phyloP scores from a whole-genome alignment of 2,329 filamentous ascomycete species.

The Aspergillus sergii region DNA sequence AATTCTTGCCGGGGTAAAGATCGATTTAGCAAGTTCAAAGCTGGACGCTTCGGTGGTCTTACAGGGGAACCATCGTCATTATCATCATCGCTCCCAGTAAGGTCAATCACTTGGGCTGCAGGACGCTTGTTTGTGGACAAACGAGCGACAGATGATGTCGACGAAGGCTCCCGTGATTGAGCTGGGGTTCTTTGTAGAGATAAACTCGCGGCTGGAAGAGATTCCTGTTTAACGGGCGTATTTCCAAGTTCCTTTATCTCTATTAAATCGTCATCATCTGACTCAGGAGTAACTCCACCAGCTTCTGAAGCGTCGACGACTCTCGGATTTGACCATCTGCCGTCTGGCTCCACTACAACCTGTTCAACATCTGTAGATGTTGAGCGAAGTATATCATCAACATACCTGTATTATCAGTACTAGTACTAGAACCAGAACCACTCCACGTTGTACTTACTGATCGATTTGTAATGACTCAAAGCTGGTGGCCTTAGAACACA shows the following conservation, averaged over 20 bases:
- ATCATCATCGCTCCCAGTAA: constrained; percentile 54
- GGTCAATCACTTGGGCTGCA: constrained; percentile 54
- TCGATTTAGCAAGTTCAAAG: constrained; percentile 26
- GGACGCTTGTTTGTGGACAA: constrained; percentile 49
- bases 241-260: constrained; percentile 48
- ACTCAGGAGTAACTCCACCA: constrained; percentile 39
- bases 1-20: constrained; percentile 24
- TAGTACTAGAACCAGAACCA: background rate
- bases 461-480: constrained; percentile 86
- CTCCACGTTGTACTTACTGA: constrained; percentile 61
- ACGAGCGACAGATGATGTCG: constrained; percentile 38
- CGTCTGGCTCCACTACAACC: constrained; percentile 86
- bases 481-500: constrained; percentile 81
- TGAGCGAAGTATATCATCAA: constrained; percentile 78
- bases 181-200: constrained; percentile 36
- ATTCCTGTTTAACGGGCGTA: constrained; percentile 42
- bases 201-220: constrained; percentile 22
- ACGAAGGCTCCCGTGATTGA: constrained; percentile 42
- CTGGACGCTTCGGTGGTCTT: constrained; percentile 38
- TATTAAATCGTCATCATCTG: constrained; percentile 54
- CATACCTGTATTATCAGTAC: constrained; percentile 62
- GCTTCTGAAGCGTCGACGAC: constrained; percentile 44
- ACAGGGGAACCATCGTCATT: constrained; percentile 51
- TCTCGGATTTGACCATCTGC: constrained; percentile 67
- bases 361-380: constrained; percentile 75